Base-by-base conservation (phyloP, 345 rosid genomes). In the Durio zibethinus region DNA sequence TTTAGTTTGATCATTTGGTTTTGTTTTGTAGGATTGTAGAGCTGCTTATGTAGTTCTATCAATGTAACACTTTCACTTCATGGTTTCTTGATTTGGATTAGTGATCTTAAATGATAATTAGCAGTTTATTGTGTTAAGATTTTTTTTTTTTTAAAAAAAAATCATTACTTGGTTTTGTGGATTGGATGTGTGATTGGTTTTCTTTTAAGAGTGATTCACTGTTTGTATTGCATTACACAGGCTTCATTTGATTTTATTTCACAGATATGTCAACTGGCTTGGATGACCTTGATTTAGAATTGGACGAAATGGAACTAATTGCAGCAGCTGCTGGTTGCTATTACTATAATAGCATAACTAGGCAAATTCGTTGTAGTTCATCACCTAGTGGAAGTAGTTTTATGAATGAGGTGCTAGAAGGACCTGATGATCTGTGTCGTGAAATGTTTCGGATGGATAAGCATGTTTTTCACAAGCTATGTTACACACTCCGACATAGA, bases 231-330 rank as follows among this genome's bases (percentile, higher is more conserved):
- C 48, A 29, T 79, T 59, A 76, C 71, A 23, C 57, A 25, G 70
- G 15, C 76, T 73, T 72, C 36, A 59, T 79, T 69, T 76, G 50
- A 84, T 80, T 85, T 70, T 52, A 75, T 83, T 80, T 86, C 81
- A 75, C 96, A 88, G 93, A 88, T 84, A 59, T 76, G 20, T 85
- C 84, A 0, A 69, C 83, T 45, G 74, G 83, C 84, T 80, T 84
- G 92, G 87, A 81, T 16, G 91, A 87, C 83, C 67, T 82, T 36
- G 96, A 92, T 80, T 23, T 90, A 78, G 90, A 90, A 87, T 75
- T 92, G 86, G 94, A 91, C 59, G 88, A 92, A 91, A 92, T 94
- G 94, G 96, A 92, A 71, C 78, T 92, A 80, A 88, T 92, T 75
- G 95, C 97, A 0, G 92, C 94, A 11, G 90, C 98, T 70, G 89